A percentile compares a stretch with the other conserved stretches of the same genome.
These are phyloP conservation scores for Hymenoscyphus scutula DNA, from an alignment of 2,329 filamentous ascomycete genomes.

Conservation along the genomic window DNA sequence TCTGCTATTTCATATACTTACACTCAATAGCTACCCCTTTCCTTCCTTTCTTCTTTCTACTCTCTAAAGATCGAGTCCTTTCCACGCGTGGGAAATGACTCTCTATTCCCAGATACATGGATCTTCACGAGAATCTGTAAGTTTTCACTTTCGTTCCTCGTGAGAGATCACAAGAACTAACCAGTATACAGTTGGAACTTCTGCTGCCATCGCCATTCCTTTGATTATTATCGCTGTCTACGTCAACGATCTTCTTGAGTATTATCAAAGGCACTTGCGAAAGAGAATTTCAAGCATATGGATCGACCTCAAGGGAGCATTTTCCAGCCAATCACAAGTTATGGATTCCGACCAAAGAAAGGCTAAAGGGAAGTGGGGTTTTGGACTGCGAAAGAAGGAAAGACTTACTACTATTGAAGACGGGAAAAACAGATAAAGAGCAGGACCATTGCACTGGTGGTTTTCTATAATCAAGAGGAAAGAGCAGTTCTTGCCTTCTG, in stretches of 20 bases:
- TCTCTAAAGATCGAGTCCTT: not conserved
- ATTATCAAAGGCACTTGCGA: not conserved
- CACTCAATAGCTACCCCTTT: not conserved
- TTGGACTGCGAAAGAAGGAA: not conserved
- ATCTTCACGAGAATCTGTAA: not conserved
- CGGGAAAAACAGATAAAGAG: not conserved
- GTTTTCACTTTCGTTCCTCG: not conserved
- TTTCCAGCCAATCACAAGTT: not conserved
- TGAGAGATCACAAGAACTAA: not conserved
- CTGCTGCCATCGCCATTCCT: not conserved
- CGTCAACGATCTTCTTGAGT: not conserved
- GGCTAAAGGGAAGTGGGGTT: not conserved
- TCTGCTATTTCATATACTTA: not conserved
- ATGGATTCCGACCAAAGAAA: not conserved
- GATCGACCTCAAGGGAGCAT: not conserved
- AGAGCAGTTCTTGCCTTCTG: too few species aligned
- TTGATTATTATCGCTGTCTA: not conserved
- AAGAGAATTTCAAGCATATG: not conserved
- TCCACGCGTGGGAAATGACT: not conserved
- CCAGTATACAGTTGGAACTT: not conserved
- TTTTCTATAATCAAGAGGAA: too few species aligned
- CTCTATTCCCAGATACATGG: not conserved
- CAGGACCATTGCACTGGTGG: too few species aligned
- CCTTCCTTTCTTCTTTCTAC: conserved; percentile 4
- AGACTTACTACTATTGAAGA: not conserved